Evolutionary conservation across 306 rosid species (phyloP).

Genomic region (Medicago truncatula): DNA sequence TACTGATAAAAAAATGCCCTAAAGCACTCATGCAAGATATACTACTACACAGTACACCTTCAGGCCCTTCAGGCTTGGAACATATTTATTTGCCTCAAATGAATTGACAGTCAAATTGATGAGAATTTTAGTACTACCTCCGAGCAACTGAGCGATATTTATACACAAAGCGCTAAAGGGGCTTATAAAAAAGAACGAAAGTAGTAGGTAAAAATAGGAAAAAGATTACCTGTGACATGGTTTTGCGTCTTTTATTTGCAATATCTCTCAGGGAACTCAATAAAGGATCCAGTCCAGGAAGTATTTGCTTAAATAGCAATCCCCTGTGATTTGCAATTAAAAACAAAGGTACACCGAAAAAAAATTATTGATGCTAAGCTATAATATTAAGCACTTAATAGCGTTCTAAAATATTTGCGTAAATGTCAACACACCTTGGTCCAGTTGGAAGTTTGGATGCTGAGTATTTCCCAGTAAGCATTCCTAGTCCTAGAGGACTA

Average conservation of each 20-base stretch:
- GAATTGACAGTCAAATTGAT: not conserved
- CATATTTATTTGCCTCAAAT: not conserved
- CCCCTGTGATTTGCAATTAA: conserved; percentile 52
- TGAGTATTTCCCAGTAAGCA: conserved; percentile 97
- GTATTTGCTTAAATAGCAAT: conserved; percentile 79
- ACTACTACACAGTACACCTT: not conserved
- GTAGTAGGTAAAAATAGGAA: not conserved
- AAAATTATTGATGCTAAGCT: conserved; percentile 11
- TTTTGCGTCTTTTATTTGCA: conserved; percentile 73
- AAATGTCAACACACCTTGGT: conserved; percentile 65
- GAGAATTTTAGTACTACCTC: not conserved
- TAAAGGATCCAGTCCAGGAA: conserved; percentile 85
- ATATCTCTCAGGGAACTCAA: conserved; percentile 66
- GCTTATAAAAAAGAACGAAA: not conserved
- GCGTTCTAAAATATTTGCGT: not conserved
- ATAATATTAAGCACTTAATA: conserved; percentile 3
- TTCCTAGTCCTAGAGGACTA: conserved; percentile 97
- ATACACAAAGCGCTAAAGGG: not conserved
- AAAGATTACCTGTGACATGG: conserved; percentile 70
- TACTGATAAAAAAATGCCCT: not conserved
- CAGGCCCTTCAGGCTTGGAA: not conserved
- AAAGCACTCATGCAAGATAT: not conserved
- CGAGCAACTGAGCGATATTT: not conserved
- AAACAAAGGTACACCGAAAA: not conserved
- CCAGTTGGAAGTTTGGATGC: conserved; percentile 78